Base-by-base conservation (phyloP, 2,329 filamentous ascomycete genomes). In the Colletotrichum graminicola region DNA sequence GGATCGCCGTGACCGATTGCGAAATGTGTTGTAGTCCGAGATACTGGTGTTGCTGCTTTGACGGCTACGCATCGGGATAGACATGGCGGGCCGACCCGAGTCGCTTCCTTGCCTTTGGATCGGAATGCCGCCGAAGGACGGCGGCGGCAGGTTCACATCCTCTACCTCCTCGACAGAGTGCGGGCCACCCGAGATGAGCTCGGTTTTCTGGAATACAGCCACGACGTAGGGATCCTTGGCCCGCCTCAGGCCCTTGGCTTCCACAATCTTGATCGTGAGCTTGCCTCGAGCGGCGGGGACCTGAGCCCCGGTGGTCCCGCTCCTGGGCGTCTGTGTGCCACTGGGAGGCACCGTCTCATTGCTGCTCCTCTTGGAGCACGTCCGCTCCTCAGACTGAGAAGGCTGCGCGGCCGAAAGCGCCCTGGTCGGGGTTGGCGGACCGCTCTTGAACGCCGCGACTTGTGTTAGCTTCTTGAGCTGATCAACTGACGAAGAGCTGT, bases 31-130 rank as follows among this genome's bases (percentile, higher is more conserved):
- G 75, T 87, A 87, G 43, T 97, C 93, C 45, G 89, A 87, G 74
- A 92, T 86, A 78, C 95, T 97, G 67, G 95, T 97, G 82, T 95
- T 95, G 84, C 95, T 98, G 83, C 95, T 98, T 80, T 98, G 96
- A 66, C 96, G 91, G 80, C 95, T 98, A 77, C 92, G 92, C 94
- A 98, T 98, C 1, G 96, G 96, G 75, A 99, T 98, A 41, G 94
- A 94, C 91, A 98, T 95, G 21, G 94, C 80, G 6, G 93, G 89
- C 63, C 92, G 89, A 36, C 94, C 93, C 39, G 92, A 92, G 76
- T 97, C 94, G 78, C 93, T 96, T 69, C 91, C 92, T 73, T 92
- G 90, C 68, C 92, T 88, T 76, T 90, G 88, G 70, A 92, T 91
- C 0, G 89, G 84, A 67, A 91, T 85, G 36, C 88, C 87, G 45